phyloP scores from a whole-genome alignment of 768 basidiomycete species.

The Trametes coccinea region DNA sequence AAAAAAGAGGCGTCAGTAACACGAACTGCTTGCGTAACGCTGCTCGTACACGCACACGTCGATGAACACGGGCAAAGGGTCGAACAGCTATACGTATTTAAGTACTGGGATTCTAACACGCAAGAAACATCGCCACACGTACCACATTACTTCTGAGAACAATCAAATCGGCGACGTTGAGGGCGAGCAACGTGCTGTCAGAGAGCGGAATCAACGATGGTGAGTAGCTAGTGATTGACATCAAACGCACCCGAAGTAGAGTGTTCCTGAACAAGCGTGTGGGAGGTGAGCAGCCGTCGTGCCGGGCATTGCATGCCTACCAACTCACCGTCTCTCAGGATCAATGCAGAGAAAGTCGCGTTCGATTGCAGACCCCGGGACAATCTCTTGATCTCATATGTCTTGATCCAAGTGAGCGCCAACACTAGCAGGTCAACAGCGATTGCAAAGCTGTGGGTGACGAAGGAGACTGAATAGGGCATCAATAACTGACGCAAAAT shows the following conservation, averaged over 20 bases:
- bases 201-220: neutral
- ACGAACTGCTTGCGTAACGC: no score
- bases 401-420: conserved; percentile 21
- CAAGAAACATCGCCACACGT: neutral
- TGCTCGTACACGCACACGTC: neutral
- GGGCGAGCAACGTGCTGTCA: conserved; percentile 4
- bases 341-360: conserved; percentile 4
- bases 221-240: neutral
- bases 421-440: conserved; percentile 16
- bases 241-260: conserved; percentile 3
- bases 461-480: neutral
- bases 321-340: conserved; percentile 15
- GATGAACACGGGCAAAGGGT: conserved; percentile 10
- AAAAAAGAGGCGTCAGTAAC: neutral
- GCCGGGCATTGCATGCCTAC: neutral
- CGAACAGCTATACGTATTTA: neutral
- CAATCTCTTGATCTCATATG: conserved; percentile 11
- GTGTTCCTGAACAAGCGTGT: neutral
- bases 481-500: no score
- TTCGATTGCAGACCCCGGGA: neutral
- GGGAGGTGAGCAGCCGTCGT: neutral
- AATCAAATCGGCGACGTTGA: conserved; percentile 11
- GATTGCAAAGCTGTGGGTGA: conserved; percentile 8
- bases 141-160: conserved; percentile 4
- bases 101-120: no score